phyloP scores from a whole-genome alignment of 164 flowering plant genomes.

The Warburgia ugandensis region DNA sequence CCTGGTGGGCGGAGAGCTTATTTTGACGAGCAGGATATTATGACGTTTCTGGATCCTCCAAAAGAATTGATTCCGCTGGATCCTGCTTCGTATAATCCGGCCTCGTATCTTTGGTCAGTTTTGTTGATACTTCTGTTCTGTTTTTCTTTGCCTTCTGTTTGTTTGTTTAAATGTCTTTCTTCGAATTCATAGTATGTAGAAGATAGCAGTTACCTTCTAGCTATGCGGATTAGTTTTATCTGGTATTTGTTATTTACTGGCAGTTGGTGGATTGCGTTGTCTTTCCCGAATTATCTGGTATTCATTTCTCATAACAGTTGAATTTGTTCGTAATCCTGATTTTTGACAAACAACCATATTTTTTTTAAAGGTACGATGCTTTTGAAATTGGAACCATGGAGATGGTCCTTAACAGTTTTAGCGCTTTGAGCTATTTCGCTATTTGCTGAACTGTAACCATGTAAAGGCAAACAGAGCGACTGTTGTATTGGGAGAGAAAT shows the following conservation, averaged over 20 bases:
- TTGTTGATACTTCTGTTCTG: not conserved
- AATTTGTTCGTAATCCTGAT: too few species aligned
- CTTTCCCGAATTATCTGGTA: not conserved
- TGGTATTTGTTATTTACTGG: not conserved
- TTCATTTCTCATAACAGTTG: too few species aligned
- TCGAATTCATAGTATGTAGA: too few species aligned
- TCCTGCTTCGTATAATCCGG: constrained; percentile 65
- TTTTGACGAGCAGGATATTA: constrained; percentile 60
- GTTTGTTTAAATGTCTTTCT: not conserved
- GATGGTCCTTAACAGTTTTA: too few species aligned
- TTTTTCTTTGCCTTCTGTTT: not conserved
- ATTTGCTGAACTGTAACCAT: too few species aligned
- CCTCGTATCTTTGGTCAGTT: constrained; percentile 65
- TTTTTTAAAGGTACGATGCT: too few species aligned
- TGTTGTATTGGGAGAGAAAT: too few species aligned
- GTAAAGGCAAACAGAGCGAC: too few species aligned
- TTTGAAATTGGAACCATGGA: too few species aligned
- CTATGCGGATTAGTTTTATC: not conserved
- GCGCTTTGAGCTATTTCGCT: too few species aligned
- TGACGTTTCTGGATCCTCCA: constrained; percentile 67
- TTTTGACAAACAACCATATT: too few species aligned
- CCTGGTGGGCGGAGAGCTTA: constrained; percentile 36
- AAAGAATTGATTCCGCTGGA: constrained; percentile 68
- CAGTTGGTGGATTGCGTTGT: not conserved
- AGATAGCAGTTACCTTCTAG: too few species aligned